Conservation (phyloP, 1,284 basidiomycete genomes). For the Rhodotorula sp. region DNA sequence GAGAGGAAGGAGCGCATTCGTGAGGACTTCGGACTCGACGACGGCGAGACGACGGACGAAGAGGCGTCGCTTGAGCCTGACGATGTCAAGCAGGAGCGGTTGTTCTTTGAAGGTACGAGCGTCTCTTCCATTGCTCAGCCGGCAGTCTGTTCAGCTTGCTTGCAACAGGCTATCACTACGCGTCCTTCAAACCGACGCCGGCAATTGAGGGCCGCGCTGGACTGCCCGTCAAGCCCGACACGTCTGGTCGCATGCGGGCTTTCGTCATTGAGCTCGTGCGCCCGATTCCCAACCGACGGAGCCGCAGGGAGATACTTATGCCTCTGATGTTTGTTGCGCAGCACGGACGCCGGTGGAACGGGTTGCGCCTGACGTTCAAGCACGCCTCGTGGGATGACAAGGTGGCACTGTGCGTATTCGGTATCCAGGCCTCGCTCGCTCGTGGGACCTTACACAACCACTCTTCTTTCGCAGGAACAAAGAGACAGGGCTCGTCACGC, state of each 20-base stretch:
- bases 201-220: not conserved
- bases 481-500: not conserved
- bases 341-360: conserved; percentile 14
- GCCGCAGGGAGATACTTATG: not conserved
- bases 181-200: not conserved
- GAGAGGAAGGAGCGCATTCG: not conserved
- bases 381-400: not conserved
- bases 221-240: not conserved
- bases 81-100: conserved; percentile 14
- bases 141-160: fast-evolving
- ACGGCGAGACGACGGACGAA: conserved; percentile 10
- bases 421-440: too few relatives aligned
- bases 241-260: not conserved
- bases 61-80: not conserved
- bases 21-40: not conserved
- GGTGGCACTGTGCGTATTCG: not conserved
- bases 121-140: too few relatives aligned
- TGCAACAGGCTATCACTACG: not conserved
- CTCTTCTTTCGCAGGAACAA: not conserved
- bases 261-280: conserved; percentile 26
- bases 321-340: not conserved
- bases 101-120: conserved; percentile 8
- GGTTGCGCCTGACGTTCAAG: conserved; percentile 4
- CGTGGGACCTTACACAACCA: too few relatives aligned
- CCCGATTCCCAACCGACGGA: too few relatives aligned